Evolutionary conservation across 2,329 filamentous ascomycete genomes (phyloP).

Genomic region (Chaetomiaceae sp.): DNA sequence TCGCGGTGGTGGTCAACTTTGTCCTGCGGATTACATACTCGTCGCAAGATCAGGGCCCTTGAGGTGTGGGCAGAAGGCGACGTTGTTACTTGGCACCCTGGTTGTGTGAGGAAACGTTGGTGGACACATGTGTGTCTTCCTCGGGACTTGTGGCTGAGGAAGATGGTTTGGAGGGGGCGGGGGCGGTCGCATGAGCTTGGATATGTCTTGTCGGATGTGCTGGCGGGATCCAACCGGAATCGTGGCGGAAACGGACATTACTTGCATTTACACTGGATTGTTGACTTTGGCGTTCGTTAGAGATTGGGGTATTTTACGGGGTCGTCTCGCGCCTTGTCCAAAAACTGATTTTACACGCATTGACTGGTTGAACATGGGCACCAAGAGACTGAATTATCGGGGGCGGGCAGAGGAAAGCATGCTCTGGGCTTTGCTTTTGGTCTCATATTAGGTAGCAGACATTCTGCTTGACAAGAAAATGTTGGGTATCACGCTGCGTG

Average conservation of each 20-base stretch:
- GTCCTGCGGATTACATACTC: slow-evolving; percentile 65
- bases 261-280: slow-evolving; percentile 11
- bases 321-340: no score
- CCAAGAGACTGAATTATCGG: no score
- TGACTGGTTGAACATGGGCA: no score
- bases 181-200: not conserved
- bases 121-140: no score
- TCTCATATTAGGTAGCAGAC: not conserved
- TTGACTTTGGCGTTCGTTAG: slow-evolving; percentile 9
- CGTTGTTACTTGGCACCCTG: no score
- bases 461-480: not conserved
- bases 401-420: no score
- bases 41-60: slow-evolving; percentile 31
- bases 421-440: no score
- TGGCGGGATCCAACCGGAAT: not conserved
- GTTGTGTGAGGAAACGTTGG: no score
- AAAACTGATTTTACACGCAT: no score
- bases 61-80: not conserved
- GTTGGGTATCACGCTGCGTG: slow-evolving; percentile 15
- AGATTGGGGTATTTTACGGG: not conserved
- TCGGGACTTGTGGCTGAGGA: not conserved
- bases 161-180: not conserved
- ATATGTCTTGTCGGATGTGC: not conserved
- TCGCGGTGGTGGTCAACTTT: slow-evolving; percentile 95
- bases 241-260: not conserved